Conservation (phyloP, 2,329 filamentous ascomycete genomes). For the Aspergillus latus region DNA sequence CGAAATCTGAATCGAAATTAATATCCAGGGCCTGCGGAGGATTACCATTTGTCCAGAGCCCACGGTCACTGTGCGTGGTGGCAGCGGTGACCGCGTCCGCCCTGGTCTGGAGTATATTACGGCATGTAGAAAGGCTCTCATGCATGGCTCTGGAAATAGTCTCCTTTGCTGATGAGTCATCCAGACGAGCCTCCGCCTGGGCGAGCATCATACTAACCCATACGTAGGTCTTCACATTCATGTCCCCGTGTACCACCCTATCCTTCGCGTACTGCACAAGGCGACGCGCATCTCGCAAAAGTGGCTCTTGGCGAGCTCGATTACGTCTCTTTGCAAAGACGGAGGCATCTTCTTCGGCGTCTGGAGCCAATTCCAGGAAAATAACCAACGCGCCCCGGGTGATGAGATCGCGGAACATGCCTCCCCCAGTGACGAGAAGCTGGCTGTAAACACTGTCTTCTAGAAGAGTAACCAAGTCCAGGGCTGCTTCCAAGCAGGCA, state of each 20-base stretch:
- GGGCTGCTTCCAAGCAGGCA: slow-evolving; percentile 26
- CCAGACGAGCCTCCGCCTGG: slow-evolving; percentile 22
- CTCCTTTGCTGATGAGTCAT: slow-evolving; percentile 7
- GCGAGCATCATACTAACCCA: slow-evolving; percentile 29
- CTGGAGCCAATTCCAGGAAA: slow-evolving; percentile 21
- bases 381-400: slow-evolving; percentile 24
- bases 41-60: not conserved
- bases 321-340: slow-evolving; percentile 11
- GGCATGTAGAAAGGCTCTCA: slow-evolving; percentile 7
- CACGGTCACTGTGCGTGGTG: not conserved
- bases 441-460: slow-evolving; percentile 26
- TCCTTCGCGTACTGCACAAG: slow-evolving; percentile 25
- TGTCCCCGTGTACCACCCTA: slow-evolving; percentile 32
- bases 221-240: slow-evolving; percentile 33
- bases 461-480: slow-evolving; percentile 27
- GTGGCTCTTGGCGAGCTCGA: slow-evolving; percentile 11
- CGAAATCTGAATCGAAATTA: slow-evolving; percentile 1
- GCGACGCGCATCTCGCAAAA: slow-evolving; percentile 22
- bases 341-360: slow-evolving; percentile 15
- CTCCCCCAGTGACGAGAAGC: slow-evolving; percentile 27
- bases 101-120: slow-evolving; percentile 4
- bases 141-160: slow-evolving; percentile 1
- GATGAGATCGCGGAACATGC: slow-evolving; percentile 32
- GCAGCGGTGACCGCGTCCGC: not conserved
- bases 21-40: not conserved